Percentiles rank a stretch among this genome's conserved stretches.
Evolutionary conservation across 768 basidiomycete species (phyloP).

Genomic region (Leccinellum albellum): DNA sequence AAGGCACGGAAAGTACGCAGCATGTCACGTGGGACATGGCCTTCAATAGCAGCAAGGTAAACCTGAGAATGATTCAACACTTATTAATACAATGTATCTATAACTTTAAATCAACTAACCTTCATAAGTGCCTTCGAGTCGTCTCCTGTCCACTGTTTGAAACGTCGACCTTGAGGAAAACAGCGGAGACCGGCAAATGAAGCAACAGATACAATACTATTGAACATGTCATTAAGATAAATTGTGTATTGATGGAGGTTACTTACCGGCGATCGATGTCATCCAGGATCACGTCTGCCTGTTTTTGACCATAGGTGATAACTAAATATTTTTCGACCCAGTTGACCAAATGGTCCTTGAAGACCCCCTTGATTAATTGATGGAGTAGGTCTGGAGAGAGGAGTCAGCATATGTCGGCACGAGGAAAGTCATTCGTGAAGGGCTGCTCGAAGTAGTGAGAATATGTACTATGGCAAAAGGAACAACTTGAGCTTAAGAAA

Average conservation of each 20-base stretch:
- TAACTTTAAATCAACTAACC: background rate
- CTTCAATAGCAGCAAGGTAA: background rate
- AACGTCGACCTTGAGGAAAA: background rate
- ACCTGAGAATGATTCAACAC: background rate
- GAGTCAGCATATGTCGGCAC: background rate
- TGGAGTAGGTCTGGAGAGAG: background rate
- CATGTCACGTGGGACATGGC: background rate
- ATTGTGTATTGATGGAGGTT: background rate
- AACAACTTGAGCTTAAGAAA: background rate
- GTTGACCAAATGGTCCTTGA: background rate
- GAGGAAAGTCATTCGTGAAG: background rate
- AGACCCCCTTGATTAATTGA: background rate
- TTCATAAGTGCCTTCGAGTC: background rate
- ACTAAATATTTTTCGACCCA: background rate
- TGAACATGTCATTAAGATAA: background rate
- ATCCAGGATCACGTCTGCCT: background rate
- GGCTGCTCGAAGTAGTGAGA: background rate
- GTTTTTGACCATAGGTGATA: background rate
- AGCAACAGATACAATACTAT: background rate
- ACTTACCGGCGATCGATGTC: background rate
- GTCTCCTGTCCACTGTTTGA: background rate
- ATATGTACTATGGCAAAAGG: background rate
- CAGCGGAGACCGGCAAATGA: background rate
- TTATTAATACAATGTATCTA: no score
- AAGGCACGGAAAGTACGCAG: background rate